Percentiles rank a stretch among this genome's conserved stretches.
Evolutionary conservation across 805 yeast genomes (phyloP).

Genomic region (Barnettozyma siamensis): DNA sequence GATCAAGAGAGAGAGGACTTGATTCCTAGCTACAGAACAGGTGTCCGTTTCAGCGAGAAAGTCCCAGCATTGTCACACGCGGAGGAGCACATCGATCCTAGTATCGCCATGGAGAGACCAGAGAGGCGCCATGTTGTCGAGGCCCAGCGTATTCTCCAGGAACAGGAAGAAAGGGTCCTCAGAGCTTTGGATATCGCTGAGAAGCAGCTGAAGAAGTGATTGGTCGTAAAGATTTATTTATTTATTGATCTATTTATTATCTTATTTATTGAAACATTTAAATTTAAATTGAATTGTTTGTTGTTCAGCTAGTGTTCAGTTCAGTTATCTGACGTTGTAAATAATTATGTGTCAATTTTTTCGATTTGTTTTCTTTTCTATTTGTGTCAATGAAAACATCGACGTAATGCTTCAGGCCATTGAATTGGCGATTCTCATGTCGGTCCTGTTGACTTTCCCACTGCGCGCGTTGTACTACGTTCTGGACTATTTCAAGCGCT

Average conservation of each 20-base stretch:
- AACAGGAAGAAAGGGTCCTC: constrained; percentile 46
- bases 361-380: background rate
- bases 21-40: constrained; percentile 34
- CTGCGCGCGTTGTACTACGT: background rate
- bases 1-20: constrained; percentile 63
- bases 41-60: constrained; percentile 21
- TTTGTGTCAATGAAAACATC: background rate
- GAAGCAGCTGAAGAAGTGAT: background rate
- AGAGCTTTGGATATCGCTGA: constrained; percentile 9
- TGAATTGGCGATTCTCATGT: background rate
- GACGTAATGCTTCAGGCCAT: background rate
- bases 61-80: constrained; percentile 16
- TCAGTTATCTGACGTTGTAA: no score
- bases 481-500: background rate
- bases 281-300: no score
- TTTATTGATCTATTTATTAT: background rate
- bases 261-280: background rate
- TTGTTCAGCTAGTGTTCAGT: no score
- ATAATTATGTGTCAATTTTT: no score
- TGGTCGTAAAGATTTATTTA: background rate
- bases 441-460: background rate
- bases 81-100: constrained; percentile 29
- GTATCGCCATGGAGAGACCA: constrained; percentile 55
- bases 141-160: constrained; percentile 66
- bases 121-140: constrained; percentile 66